A percentile compares a stretch with the other conserved stretches of the same genome.
phyloP scores from a whole-genome alignment of 1,284 basidiomycete genomes.

The Malassezia restricta region DNA sequence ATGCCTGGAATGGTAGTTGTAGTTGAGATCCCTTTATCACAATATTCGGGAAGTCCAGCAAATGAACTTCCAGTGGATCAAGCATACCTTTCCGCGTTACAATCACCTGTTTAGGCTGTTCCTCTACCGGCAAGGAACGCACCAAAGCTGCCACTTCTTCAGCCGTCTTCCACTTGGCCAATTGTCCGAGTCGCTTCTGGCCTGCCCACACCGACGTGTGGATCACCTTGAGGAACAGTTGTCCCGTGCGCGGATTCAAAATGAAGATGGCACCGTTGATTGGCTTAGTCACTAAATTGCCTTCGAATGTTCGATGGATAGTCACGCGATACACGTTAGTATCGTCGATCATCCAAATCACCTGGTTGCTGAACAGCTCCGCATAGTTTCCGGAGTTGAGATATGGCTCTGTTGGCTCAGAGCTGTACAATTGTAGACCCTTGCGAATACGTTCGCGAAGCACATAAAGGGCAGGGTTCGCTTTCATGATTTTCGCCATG shows the following conservation, averaged over 20 bases:
- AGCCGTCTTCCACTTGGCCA: constrained; percentile 99
- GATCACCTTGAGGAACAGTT: constrained; percentile 96
- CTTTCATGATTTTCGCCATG: constrained; percentile 99
- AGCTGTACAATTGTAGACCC: constrained; percentile 94
- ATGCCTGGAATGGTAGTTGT: constrained; percentile 96
- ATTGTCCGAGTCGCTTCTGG: constrained; percentile 96
- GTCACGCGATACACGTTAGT: constrained; percentile 99
- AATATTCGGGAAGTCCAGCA: constrained; percentile 97
- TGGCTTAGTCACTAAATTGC: constrained; percentile 97
- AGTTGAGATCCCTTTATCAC: constrained; percentile 98
- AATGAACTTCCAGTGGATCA: constrained; percentile 75
- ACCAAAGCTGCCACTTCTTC: constrained; percentile 98
- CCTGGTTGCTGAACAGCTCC: constrained; percentile 96
- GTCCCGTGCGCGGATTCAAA: constrained; percentile 96
- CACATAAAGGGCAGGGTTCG: constrained; percentile 94
- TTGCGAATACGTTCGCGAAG: constrained; percentile 96
- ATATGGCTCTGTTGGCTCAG: constrained; percentile 97
- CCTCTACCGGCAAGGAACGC: constrained; percentile 91
- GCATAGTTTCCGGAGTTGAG: constrained; percentile 94
- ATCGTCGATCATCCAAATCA: constrained; percentile 99
- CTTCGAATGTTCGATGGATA: constrained; percentile 99
- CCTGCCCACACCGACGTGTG: constrained; percentile 99
- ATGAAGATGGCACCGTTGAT: constrained; percentile 99
- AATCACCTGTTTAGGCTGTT: constrained; percentile 98
- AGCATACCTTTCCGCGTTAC: constrained; percentile 99